Percentiles rank a stretch among this genome's conserved stretches.
Evolutionary conservation across 805 yeast genomes (phyloP).

Genomic region (Kuraishia hungarica): DNA sequence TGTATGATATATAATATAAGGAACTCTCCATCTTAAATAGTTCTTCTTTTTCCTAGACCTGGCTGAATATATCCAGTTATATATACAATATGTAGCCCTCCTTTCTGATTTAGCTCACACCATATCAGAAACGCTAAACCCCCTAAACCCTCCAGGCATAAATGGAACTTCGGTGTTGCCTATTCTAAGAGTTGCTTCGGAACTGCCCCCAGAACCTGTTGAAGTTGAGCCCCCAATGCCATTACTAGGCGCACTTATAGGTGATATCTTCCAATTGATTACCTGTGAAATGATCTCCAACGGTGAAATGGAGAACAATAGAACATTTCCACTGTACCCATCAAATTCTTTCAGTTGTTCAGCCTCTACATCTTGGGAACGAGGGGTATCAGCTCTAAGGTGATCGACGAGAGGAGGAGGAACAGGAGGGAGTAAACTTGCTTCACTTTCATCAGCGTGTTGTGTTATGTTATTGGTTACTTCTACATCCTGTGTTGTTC

Average conservation of each 20-base stretch:
- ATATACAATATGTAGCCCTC: not conserved
- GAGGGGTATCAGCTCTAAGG: slow-evolving; percentile 6
- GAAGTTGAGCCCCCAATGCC: not conserved
- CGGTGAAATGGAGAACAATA: slow-evolving; percentile 27
- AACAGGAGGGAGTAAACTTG: slow-evolving; percentile 6
- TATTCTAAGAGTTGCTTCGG: slow-evolving; percentile 8
- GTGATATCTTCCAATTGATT: not conserved
- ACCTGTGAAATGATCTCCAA: slow-evolving; percentile 11
- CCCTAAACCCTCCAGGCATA: not conserved
- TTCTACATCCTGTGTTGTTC: not conserved
- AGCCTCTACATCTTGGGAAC: not conserved
- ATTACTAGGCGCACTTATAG: not conserved
- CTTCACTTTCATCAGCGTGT: not conserved
- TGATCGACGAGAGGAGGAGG: slow-evolving; percentile 14
- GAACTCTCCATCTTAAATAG: no score
- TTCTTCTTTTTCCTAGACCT: no score
- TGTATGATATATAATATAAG: not conserved
- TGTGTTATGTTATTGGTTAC: not conserved
- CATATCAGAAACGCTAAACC: not conserved
- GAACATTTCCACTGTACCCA: slow-evolving; percentile 36
- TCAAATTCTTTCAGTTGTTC: slow-evolving; percentile 19
- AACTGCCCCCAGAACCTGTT: slow-evolving; percentile 6
- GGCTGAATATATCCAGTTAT: no score
- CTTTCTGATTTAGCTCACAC: not conserved
- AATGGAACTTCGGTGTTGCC: slow-evolving; percentile 7